These are phyloP conservation scores for Penicillium simplicissimum DNA, from an alignment of 495 filamentous ascomycete species.

Conservation along the genomic window DNA sequence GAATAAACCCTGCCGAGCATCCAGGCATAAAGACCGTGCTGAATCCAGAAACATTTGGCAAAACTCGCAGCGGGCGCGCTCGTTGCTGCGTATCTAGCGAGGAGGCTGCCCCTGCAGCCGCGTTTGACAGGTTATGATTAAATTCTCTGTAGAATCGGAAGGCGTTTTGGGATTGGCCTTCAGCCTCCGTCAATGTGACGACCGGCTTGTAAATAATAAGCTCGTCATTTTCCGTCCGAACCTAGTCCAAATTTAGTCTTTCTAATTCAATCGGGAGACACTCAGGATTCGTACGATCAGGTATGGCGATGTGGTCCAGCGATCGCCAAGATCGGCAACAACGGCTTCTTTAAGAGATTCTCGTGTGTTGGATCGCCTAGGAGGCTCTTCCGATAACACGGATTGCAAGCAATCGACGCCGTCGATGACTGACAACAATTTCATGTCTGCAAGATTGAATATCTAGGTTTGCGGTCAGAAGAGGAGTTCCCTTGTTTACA, in stretches of 20 bases:
- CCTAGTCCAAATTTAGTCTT: conserved; percentile 43
- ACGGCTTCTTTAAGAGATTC: conserved; percentile 75
- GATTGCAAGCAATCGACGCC: conserved; percentile 77
- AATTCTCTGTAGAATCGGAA: conserved; percentile 77
- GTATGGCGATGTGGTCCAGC: conserved; percentile 66
- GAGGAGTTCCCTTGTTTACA: background rate
- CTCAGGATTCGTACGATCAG: conserved; percentile 62
- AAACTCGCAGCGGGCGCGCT: conserved; percentile 55
- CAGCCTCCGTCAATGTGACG: conserved; percentile 35
- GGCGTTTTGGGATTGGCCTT: conserved; percentile 33
- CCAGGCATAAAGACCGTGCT: conserved; percentile 81
- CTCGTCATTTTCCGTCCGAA: conserved; percentile 78
- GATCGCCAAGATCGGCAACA: conserved; percentile 81
- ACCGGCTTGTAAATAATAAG: conserved; percentile 86
- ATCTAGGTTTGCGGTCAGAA: conserved; percentile 29
- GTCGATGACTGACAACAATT: conserved; percentile 47
- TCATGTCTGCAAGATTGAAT: conserved; percentile 42
- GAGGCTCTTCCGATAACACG: conserved; percentile 69
- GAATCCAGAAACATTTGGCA: conserved; percentile 71
- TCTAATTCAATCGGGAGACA: background rate
- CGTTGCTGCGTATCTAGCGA: conserved; percentile 42
- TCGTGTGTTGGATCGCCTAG: conserved; percentile 65
- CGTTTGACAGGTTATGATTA: conserved; percentile 60
- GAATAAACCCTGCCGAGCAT: conserved; percentile 70
- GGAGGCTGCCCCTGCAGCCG: conserved; percentile 31